A percentile compares a stretch with the other conserved stretches of the same genome.
phyloP scores from a whole-genome alignment of 2,329 filamentous ascomycete genomes.

The Fusarium sp. region DNA sequence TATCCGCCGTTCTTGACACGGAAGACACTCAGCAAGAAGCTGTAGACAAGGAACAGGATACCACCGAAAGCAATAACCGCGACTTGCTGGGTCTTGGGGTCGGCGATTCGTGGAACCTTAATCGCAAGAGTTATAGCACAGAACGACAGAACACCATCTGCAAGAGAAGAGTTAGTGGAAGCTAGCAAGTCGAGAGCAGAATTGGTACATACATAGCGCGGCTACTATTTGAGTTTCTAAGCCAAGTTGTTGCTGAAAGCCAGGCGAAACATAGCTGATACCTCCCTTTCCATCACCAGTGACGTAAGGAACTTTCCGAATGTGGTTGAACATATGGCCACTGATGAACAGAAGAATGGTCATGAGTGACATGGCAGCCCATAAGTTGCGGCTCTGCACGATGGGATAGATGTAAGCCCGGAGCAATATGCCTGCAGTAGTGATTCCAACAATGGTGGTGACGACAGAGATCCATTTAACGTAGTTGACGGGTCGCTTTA shows the following conservation, averaged over 20 bases:
- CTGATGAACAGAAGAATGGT: constrained; percentile 92
- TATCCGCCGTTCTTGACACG: constrained; percentile 95
- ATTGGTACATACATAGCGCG: constrained; percentile 80
- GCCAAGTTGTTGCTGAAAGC: constrained; percentile 94
- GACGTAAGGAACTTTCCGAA: constrained; percentile 94
- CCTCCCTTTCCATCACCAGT: constrained; percentile 86
- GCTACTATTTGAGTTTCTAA: constrained; percentile 96
- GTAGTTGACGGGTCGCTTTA: constrained; percentile 91
- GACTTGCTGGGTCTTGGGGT: constrained; percentile 82
- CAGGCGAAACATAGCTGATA: constrained; percentile 88
- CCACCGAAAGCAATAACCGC: constrained; percentile 84
- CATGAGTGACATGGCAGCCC: constrained; percentile 91
- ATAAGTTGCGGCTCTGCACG: constrained; percentile 90
- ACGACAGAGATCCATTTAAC: constrained; percentile 76
- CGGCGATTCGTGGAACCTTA: constrained; percentile 90
- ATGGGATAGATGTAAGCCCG: constrained; percentile 85
- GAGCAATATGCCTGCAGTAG: constrained; percentile 77
- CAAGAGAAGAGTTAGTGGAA: neutral
- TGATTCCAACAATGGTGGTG: constrained; percentile 75
- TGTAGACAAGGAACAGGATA: constrained; percentile 86
- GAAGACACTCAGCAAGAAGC: constrained; percentile 94
- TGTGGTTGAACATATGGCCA: constrained; percentile 99
- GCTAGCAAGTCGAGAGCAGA: neutral
- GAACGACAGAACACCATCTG: constrained; percentile 82
- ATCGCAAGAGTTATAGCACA: constrained; percentile 90